Evolutionary conservation across 306 rosid genomes (phyloP).

Genomic region (Sesbania bispinosa): DNA sequence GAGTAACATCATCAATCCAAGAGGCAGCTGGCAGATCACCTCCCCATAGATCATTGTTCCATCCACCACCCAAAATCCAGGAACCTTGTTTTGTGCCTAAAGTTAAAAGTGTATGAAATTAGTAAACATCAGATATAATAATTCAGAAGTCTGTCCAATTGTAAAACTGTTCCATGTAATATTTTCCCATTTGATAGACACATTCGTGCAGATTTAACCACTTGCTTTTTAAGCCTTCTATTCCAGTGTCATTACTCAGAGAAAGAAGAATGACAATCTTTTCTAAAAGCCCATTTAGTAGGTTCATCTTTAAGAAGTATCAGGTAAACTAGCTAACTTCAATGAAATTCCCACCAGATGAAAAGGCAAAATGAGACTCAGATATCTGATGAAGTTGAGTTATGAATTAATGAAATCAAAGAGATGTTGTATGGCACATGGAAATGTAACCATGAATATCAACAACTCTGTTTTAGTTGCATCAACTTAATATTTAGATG

Average conservation of each 20-base stretch:
- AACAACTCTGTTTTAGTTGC: neutral
- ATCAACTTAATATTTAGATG: neutral
- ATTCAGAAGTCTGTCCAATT: neutral
- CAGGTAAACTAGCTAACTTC: neutral
- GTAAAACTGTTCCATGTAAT: neutral
- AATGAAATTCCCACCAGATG: neutral
- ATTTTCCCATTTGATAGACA: neutral
- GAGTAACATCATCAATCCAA: conserved; percentile 75
- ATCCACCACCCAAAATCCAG: conserved; percentile 95
- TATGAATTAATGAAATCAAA: conserved; percentile 1
- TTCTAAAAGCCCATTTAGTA: neutral
- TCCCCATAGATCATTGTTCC: conserved; percentile 94
- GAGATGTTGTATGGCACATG: neutral
- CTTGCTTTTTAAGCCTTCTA: neutral
- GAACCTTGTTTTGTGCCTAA: conserved; percentile 64
- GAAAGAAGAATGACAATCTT: conserved; percentile 1
- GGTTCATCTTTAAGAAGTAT: neutral
- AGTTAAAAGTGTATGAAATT: conserved; percentile 14
- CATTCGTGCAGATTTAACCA: neutral
- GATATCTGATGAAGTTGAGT: neutral
- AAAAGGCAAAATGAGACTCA: conserved; percentile 12
- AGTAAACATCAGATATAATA: neutral
- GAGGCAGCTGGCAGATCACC: conserved; percentile 72
- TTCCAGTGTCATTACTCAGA: neutral
- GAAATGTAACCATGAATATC: neutral